Evolutionary conservation across 2,329 filamentous ascomycete genomes (phyloP).

Genomic region (Parascedosporium putredinis): DNA sequence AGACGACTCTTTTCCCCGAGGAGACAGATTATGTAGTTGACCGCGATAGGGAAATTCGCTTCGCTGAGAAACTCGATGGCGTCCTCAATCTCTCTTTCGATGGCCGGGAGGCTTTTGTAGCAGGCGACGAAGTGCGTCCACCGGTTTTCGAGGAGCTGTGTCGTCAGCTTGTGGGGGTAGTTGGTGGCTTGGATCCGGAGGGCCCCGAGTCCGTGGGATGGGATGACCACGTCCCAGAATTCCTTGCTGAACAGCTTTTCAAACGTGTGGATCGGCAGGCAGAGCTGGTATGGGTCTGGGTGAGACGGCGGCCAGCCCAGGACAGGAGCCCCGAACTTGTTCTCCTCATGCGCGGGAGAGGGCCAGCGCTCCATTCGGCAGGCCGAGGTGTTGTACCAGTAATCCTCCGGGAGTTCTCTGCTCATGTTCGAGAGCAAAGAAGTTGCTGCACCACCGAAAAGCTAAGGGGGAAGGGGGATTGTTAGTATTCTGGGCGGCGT

Average conservation of each 20-base stretch:
- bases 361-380: background rate
- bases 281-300: background rate
- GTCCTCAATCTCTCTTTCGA: background rate
- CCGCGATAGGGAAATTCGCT: constrained; percentile 8
- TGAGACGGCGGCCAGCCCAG: background rate
- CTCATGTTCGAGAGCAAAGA: background rate
- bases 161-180: constrained; percentile 14
- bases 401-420: background rate
- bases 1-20: constrained; percentile 13
- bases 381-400: background rate
- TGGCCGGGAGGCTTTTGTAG: background rate
- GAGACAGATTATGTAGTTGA: constrained; percentile 13
- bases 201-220: constrained; percentile 16
- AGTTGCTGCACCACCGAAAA: background rate
- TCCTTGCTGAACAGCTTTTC: constrained; percentile 14
- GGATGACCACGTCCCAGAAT: constrained; percentile 18
- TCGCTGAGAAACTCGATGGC: background rate
- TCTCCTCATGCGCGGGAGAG: background rate
- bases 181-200: constrained; percentile 11
- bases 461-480: background rate
- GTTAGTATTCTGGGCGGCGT: background rate
- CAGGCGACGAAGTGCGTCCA: background rate
- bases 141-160: constrained; percentile 9
- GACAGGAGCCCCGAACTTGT: background rate
- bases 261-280: constrained; percentile 4